A percentile compares a stretch with the other conserved stretches of the same genome.
phyloP scores from a whole-genome alignment of 345 rosid species.

The Capsella bursapastoris region DNA sequence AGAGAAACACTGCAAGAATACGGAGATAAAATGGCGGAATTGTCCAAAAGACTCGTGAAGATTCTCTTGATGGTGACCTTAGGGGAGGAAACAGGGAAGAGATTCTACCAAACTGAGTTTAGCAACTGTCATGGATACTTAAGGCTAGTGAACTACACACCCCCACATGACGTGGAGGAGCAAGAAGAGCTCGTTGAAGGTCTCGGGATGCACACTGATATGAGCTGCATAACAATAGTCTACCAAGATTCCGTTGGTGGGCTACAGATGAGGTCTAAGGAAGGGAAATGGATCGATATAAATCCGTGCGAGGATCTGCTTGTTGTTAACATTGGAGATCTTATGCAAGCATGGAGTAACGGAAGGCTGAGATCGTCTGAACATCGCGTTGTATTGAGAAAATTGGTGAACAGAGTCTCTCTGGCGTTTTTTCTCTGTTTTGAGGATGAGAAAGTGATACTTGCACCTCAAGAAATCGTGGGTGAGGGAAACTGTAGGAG shows the following conservation, averaged over 20 bases:
- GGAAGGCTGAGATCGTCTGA: constrained; percentile 70
- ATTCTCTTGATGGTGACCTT: constrained; percentile 51
- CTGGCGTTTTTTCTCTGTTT: constrained; percentile 78
- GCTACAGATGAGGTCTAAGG: constrained; percentile 73
- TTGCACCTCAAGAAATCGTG: constrained; percentile 64
- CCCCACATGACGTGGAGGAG: constrained; percentile 52
- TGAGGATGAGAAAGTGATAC: constrained; percentile 64
- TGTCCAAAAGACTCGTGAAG: constrained; percentile 60
- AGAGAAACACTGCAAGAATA: constrained; percentile 67
- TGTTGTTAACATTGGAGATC: constrained; percentile 72
- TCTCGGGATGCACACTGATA: constrained; percentile 80
- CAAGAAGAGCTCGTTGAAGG: constrained; percentile 62
- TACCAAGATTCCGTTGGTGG: constrained; percentile 75
- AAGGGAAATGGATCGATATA: constrained; percentile 63
- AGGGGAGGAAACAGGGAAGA: constrained; percentile 50
- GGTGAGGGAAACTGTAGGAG: constrained; percentile 52
- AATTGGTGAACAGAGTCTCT: constrained; percentile 53
- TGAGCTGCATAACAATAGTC: constrained; percentile 82
- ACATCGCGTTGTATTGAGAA: constrained; percentile 66
- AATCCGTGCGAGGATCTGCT: constrained; percentile 53
- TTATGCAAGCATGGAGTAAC: constrained; percentile 88
- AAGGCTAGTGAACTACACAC: constrained; percentile 64
- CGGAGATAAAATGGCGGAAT: constrained; percentile 58
- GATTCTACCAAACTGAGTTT: constrained; percentile 54
- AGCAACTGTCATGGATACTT: constrained; percentile 67